Percentiles rank a stretch among this genome's conserved stretches.
phyloP scores from a whole-genome alignment of 1,139 yeast species.

The Debaryomycetaceae sp. region DNA sequence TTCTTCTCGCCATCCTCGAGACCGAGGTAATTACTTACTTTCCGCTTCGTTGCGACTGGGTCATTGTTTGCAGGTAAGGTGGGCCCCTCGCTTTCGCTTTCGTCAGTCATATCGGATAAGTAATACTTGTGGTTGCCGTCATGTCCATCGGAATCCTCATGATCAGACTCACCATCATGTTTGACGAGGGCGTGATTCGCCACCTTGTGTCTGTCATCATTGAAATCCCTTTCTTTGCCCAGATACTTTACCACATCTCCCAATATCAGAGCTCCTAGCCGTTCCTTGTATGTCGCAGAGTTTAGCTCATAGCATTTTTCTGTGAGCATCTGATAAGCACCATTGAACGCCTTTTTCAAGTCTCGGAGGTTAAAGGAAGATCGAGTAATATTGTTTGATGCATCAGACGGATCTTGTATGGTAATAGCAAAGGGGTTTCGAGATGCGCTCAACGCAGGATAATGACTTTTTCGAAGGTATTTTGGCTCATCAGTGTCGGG shows the following conservation, averaged over 20 bases:
- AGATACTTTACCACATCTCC: conserved; percentile 72
- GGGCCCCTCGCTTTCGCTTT: conserved; percentile 21
- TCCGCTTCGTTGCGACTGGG: conserved; percentile 8
- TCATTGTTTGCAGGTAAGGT: conserved; percentile 1
- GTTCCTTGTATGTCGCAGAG: conserved; percentile 51
- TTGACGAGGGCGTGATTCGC: conserved; percentile 46
- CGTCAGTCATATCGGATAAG: conserved; percentile 33
- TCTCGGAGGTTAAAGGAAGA: conserved; percentile 77
- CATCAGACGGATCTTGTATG: conserved; percentile 86
- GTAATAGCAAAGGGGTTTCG: conserved; percentile 58
- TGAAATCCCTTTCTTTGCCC: conserved; percentile 71
- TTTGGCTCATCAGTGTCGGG: conserved; percentile 35
- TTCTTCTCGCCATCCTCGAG: conserved; percentile 9
- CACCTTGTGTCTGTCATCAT: conserved; percentile 61
- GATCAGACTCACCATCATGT: conserved; percentile 12
- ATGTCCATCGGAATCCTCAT: conserved; percentile 20
- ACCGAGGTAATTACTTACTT: conserved; percentile 19
- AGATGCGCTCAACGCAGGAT: conserved; percentile 43
- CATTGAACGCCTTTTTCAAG: conserved; percentile 79
- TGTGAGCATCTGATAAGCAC: conserved; percentile 75
- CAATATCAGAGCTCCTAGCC: conserved; percentile 65
- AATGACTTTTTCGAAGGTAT: conserved; percentile 47
- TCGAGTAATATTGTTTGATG: conserved; percentile 70
- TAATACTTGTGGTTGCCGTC: conserved; percentile 29
- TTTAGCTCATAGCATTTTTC: conserved; percentile 55